phyloP scores from a whole-genome alignment of 2,329 filamentous ascomycete genomes.

The Botryotinia globosa region DNA sequence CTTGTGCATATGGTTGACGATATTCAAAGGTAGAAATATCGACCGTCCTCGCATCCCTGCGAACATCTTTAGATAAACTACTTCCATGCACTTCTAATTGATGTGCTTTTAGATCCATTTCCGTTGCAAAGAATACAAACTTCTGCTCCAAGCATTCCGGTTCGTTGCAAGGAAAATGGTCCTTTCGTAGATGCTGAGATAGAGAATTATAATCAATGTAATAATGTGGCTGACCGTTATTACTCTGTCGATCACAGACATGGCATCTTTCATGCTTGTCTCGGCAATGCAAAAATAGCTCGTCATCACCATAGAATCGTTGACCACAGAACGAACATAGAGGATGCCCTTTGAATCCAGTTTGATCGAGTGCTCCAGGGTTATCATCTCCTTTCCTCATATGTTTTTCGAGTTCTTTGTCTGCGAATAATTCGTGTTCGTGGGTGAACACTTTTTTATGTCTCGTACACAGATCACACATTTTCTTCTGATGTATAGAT shows the following conservation, averaged over 20 bases:
- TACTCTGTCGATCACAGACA: constrained; percentile 68
- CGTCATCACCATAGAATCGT: constrained; percentile 93
- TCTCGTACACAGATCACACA: constrained; percentile 86
- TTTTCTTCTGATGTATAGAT: constrained; percentile 76
- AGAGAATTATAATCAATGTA: constrained; percentile 85
- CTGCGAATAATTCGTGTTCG: constrained; percentile 89
- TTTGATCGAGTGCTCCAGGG: constrained; percentile 86
- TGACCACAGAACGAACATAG: constrained; percentile 89
- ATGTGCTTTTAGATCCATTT: constrained; percentile 93
- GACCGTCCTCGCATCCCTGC: constrained; percentile 79
- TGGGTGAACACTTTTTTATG: constrained; percentile 99
- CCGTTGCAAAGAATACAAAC: constrained; percentile 92
- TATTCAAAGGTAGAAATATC: constrained; percentile 86
- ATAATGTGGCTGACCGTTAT: constrained; percentile 69
- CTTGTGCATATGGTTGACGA: constrained; percentile 65
- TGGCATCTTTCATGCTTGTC: constrained; percentile 95
- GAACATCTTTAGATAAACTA: constrained; percentile 75
- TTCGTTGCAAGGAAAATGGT: constrained; percentile 83
- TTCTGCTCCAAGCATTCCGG: constrained; percentile 93
- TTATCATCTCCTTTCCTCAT: constrained; percentile 89
- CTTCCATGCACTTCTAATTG: constrained; percentile 80
- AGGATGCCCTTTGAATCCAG: constrained; percentile 92
- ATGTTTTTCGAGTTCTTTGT: constrained; percentile 77
- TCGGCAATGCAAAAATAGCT: constrained; percentile 88
- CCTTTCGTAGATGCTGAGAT: constrained; percentile 80